Evolutionary conservation across 2,329 filamentous ascomycete genomes (phyloP).

Genomic region (Plenodomus lindquistii): DNA sequence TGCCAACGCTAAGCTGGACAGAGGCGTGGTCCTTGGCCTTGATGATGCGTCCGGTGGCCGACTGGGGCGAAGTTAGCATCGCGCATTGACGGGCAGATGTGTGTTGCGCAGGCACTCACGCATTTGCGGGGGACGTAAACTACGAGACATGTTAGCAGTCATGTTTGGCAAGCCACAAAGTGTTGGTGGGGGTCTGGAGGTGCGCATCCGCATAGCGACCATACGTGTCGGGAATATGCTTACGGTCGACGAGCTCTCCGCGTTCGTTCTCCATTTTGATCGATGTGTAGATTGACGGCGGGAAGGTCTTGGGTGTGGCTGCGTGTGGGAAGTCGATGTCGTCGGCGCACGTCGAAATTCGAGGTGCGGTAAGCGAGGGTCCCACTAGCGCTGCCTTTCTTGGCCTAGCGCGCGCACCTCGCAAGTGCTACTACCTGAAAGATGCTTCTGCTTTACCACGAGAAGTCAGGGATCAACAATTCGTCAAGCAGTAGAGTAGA

Average conservation of each 20-base stretch:
- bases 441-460: no score
- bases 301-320: constrained; percentile 28
- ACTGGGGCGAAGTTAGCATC: constrained; percentile 29
- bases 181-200: constrained; percentile 62
- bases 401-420: neutral
- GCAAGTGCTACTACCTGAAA: neutral
- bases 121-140: constrained; percentile 41
- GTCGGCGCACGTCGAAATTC: constrained; percentile 6
- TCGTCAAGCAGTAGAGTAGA: no score
- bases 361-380: neutral
- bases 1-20: constrained; percentile 94
- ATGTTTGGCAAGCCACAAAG: constrained; percentile 5
- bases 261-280: constrained; percentile 99
- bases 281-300: constrained; percentile 31
- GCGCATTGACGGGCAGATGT: constrained; percentile 7
- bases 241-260: constrained; percentile 94
- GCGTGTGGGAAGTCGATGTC: constrained; percentile 33
- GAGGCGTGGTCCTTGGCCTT: constrained; percentile 99
- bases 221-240: constrained; percentile 2
- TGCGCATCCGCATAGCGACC: no score
- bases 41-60: constrained; percentile 81
- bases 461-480: no score
- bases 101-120: constrained; percentile 44
- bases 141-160: constrained; percentile 21
- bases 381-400: neutral